Evolutionary conservation across 2,329 filamentous ascomycete genomes (phyloP), one percentile per base, ranked within the genome.

Genomic region (Verticillium nubilum): DNA sequence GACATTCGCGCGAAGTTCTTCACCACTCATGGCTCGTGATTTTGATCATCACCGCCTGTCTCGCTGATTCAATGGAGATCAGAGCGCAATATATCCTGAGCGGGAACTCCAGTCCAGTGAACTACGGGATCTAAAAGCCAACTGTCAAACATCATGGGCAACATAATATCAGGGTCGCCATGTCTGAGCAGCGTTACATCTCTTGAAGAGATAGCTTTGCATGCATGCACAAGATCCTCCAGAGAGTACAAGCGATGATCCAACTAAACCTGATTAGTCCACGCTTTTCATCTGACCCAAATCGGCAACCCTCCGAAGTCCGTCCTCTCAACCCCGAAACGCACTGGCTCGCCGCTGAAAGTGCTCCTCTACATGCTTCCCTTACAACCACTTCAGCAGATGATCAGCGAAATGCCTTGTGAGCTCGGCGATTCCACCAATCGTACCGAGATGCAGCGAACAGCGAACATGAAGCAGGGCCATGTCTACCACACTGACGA

Each of bases 21-120:
- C 57, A 7, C 59, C 59, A 28, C 29, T 58, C 59, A 61, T 62
- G 29, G 17, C 29, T 58, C 47, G 19, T 12, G 23, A 37, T 26
- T 7, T 15, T 47, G 37, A 47, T 47, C 6, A 23, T 23, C 19
- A 7, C 37, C 6, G 6, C 17, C 19, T 47, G 37, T 47, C 6
- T 47, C 37, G 19, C 37, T 47, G 5, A 5, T 5, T 31, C 5
- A 31, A 31, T 12, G 5, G 29, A 31, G 29, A 31, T 31, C 29
- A 31, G 29, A 31, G n/a, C n/a, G n/a, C n/a, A n/a, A n/a, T n/a
- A n/a, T n/a, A n/a, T 31, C 29, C 29, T 31, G 29, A 31, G 29
- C 29, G 29, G 29, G 5, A 31, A 5, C 12, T 31, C 29, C 29
- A 12, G 12, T 31, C n/a, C n/a, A n/a, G n/a, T n/a, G 29, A 5